A percentile compares a stretch with the other conserved stretches of the same genome.
Conservation (phyloP, 305 asterid genomes). For the Fraxinus platypoda region DNA sequence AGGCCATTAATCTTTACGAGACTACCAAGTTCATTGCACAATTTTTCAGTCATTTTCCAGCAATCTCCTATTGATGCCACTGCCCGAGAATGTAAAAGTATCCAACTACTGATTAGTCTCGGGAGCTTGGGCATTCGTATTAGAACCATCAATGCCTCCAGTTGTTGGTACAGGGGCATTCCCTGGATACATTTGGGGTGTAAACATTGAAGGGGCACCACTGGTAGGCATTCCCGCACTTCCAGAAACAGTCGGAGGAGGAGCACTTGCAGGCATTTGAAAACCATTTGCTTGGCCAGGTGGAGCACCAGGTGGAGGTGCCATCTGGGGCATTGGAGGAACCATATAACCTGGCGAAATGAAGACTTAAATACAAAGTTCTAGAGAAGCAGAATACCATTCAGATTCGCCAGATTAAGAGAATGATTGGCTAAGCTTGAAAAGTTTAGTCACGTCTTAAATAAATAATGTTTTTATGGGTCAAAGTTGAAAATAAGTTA, state of each 20-base stretch:
- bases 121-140: constrained; percentile 32
- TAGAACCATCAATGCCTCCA: constrained; percentile 49
- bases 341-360: constrained; percentile 51
- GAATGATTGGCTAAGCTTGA: neutral
- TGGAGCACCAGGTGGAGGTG: constrained; percentile 68
- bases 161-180: constrained; percentile 41
- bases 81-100: constrained; percentile 14
- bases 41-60: neutral
- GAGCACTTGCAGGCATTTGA: constrained; percentile 55
- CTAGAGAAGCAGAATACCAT: constrained; percentile 6
- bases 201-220: constrained; percentile 57
- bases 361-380: neutral
- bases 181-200: constrained; percentile 65
- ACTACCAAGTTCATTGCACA: neutral
- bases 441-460: neutral
- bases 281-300: constrained; percentile 73
- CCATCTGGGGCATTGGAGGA: constrained; percentile 63
- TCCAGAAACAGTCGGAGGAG: constrained; percentile 58
- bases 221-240: constrained; percentile 55
- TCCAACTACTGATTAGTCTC: constrained; percentile 45
- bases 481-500: neutral
- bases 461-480: neutral
- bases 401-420: neutral
- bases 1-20: neutral
- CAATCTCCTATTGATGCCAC: constrained; percentile 10